Base-by-base conservation (phyloP, 192 early-diverging fungal genomes). In the Irineochytrium annulatum region DNA sequence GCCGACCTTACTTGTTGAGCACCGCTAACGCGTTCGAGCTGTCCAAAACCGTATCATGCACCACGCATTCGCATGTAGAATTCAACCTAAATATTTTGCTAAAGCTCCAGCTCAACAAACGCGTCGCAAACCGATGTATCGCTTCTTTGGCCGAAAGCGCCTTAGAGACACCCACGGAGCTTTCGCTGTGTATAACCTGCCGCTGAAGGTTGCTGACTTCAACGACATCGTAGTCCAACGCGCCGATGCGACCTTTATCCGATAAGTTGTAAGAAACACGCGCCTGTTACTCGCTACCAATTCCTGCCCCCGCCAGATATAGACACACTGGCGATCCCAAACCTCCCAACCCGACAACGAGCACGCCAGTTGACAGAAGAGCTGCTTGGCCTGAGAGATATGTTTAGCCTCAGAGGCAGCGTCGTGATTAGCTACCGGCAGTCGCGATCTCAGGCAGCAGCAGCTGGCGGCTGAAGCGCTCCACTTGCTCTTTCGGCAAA, bases 321-420 rank as follows among this genome's bases (percentile, higher is more conserved):
- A 97, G 74, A 1, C 86, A 76, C 31, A 83, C 88, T 3, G 96
- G 90, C 2, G 92, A 81, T 0, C 96, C 96, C 11, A 98, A 80
- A 1, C 96, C 96, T 55, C 96, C 96, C n/a, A 92, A 87, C 3
- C 94, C 94, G 1, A 95, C 91, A 2, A 98, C 76, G 4, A 97
- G 74, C 1, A 94, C 87, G 0, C 83, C 75, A 19, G 86, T 74
- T 55, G 90, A 87, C 14, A 79, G 76, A 39, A 98, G 69, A 34
- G 75, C 80, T 41, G 88, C 63, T 71, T 95, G 93, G 24, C 86
- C 95, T 83, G 68, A 0, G 11, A 11, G 33, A 44, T 43, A 16
- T 16, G 2, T 26, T 44, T 52, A 28, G n/a, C 2, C 3, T 27
- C 0, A 4, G 4, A 24, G 35, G 30, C 26, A 39, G 28, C 22